Conservation (phyloP, 2,329 filamentous ascomycete genomes). For the Ascochyta pisi region DNA sequence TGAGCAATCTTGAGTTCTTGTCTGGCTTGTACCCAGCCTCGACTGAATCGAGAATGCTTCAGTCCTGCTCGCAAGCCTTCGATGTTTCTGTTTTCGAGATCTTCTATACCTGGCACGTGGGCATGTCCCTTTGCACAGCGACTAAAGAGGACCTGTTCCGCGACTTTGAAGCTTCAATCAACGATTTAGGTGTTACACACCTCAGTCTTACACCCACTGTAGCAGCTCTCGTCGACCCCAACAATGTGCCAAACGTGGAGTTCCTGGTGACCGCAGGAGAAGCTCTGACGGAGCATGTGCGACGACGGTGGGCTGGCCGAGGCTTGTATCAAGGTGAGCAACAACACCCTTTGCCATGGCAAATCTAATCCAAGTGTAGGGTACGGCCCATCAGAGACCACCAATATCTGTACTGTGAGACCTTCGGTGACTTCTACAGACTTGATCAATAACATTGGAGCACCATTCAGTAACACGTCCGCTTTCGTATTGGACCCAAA, state of each 20-base stretch:
- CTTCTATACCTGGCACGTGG: constrained; percentile 80
- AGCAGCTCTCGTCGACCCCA: constrained; percentile 73
- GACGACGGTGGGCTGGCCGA: constrained; percentile 69
- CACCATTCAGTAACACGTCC: constrained; percentile 76
- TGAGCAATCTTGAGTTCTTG: constrained; percentile 76
- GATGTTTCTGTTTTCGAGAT: constrained; percentile 91
- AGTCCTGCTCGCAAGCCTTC: constrained; percentile 84
- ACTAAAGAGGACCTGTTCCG: constrained; percentile 76
- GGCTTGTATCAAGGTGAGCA: constrained; percentile 72
- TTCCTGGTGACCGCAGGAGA: constrained; percentile 86
- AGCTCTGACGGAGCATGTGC: constrained; percentile 74
- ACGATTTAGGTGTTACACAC: constrained; percentile 72
- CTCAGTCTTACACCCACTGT: constrained; percentile 87
- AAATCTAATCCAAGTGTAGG: constrained; percentile 40
- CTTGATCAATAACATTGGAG: constrained; percentile 77
- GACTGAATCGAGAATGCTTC: constrained; percentile 68
- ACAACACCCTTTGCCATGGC: not conserved
- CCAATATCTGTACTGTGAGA: constrained; percentile 83
- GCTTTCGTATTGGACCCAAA: constrained; percentile 65
- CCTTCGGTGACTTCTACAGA: constrained; percentile 64
- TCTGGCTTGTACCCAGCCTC: constrained; percentile 68
- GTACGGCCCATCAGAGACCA: constrained; percentile 86
- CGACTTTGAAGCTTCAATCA: constrained; percentile 73
- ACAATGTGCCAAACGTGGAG: constrained; percentile 71
- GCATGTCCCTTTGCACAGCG: constrained; percentile 79